These are phyloP conservation scores for Cyclospora cayetanensis DNA, from an alignment of 169 alveolate genomes.

Conservation along the genomic window DNA sequence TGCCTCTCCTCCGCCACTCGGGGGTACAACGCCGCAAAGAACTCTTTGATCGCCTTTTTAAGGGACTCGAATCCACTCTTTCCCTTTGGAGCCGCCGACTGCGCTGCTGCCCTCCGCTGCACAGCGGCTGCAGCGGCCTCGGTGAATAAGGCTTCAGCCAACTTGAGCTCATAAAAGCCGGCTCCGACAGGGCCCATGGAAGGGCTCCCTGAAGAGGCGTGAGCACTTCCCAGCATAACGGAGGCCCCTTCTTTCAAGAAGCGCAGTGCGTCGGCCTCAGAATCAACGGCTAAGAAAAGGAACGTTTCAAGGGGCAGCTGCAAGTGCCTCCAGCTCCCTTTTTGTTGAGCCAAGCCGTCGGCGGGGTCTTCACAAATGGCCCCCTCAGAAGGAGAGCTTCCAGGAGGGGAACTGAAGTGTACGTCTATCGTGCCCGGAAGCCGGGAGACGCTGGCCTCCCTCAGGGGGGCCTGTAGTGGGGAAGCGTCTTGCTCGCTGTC, in stretches of 20 bases:
- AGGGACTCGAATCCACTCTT: background rate
- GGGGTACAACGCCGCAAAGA: slow-evolving; percentile 19
- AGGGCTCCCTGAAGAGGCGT: background rate
- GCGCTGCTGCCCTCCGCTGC: slow-evolving; percentile 29
- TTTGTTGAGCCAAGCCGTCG: background rate
- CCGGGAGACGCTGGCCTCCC: background rate
- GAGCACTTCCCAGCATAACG: background rate
- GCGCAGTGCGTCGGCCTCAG: background rate
- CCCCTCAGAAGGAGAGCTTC: background rate
- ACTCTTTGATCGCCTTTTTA: background rate
- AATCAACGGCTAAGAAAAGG: background rate
- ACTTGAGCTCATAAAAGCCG: background rate
- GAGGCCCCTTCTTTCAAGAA: slow-evolving; percentile 35
- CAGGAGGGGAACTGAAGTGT: background rate
- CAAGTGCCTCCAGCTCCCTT: background rate
- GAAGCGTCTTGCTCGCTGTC: too few relatives aligned
- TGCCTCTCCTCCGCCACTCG: background rate
- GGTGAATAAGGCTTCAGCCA: background rate
- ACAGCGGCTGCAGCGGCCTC: slow-evolving; percentile 52
- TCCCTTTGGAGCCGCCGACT: background rate
- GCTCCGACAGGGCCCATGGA: slow-evolving; percentile 3
- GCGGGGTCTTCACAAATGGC: background rate
- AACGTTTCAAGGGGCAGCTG: slow-evolving; percentile 23
- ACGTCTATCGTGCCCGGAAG: background rate
- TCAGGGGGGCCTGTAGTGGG: background rate